These are phyloP conservation scores for Luvunga scandens DNA, from an alignment of 345 rosid species.

Conservation along the genomic window DNA sequence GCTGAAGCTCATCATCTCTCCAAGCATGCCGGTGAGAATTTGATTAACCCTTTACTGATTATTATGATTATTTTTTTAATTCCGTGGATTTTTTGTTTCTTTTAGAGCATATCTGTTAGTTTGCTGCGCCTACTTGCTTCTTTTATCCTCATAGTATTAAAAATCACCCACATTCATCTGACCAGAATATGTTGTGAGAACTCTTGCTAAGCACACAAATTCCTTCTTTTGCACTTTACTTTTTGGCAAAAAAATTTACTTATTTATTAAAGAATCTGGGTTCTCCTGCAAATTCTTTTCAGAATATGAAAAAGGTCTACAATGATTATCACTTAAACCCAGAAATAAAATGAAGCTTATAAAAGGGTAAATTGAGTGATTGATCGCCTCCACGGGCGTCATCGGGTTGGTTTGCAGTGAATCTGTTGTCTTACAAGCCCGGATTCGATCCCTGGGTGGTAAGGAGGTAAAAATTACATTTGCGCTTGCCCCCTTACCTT, in stretches of 20 bases:
- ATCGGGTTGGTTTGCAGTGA: too few relatives aligned
- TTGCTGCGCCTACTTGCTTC: conserved; percentile 20
- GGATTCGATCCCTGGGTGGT: too few relatives aligned
- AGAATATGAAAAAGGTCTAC: background rate
- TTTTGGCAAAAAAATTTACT: background rate
- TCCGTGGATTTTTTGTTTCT: background rate
- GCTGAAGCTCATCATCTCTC: conserved; percentile 98
- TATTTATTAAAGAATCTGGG: background rate
- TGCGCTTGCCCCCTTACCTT: too few relatives aligned
- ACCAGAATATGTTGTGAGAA: conserved; percentile 11
- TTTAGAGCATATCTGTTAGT: background rate
- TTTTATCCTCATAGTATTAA: conserved; percentile 12
- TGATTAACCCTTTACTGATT: background rate
- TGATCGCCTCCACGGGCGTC: too few relatives aligned
- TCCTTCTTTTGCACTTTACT: background rate
- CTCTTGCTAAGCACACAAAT: background rate
- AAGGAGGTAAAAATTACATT: too few relatives aligned
- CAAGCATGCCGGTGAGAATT: conserved; percentile 80
- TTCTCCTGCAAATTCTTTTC: background rate
- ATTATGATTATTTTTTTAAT: background rate
- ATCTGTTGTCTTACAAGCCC: too few relatives aligned
- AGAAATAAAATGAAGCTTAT: background rate
- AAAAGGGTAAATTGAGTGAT: background rate
- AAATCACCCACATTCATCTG: conserved; percentile 10
- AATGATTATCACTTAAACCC: background rate